phyloP scores from a whole-genome alignment of 2,329 filamentous ascomycete genomes.

The Phialemonium atrogriseum region DNA sequence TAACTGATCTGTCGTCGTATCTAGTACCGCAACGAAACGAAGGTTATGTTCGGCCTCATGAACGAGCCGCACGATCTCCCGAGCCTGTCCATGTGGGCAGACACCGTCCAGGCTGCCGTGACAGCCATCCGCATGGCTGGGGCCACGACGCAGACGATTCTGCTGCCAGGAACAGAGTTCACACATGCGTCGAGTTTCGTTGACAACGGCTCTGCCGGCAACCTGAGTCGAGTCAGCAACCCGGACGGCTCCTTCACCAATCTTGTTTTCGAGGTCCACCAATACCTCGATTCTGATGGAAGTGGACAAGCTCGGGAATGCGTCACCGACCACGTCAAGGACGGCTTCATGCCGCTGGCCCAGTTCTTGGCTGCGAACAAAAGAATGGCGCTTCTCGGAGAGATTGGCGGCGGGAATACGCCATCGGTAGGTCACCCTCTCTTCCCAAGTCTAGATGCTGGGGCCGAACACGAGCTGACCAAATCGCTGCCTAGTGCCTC shows the following conservation, averaged over 20 bases:
- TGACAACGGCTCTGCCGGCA: slow-evolving; percentile 27
- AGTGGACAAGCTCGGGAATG: slow-evolving; percentile 26
- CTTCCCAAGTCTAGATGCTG: too few relatives aligned
- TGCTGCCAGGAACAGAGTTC: slow-evolving; percentile 42
- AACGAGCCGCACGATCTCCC: slow-evolving; percentile 41
- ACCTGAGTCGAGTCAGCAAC: slow-evolving; percentile 30
- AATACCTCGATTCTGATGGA: slow-evolving; percentile 31
- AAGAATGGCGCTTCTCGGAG: slow-evolving; percentile 2
- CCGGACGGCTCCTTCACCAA: slow-evolving; percentile 30
- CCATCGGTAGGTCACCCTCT: too few relatives aligned
- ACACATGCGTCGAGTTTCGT: slow-evolving; percentile 27
- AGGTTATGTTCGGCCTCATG: slow-evolving; percentile 45
- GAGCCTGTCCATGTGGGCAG: slow-evolving; percentile 37
- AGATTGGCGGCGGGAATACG: slow-evolving; percentile 5
- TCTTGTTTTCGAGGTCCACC: slow-evolving; percentile 35
- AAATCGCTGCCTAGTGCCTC: not conserved
- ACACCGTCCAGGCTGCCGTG: slow-evolving; percentile 30
- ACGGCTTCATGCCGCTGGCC: slow-evolving; percentile 3
- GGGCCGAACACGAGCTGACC: too few relatives aligned
- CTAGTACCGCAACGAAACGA: slow-evolving; percentile 34
- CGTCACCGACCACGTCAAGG: slow-evolving; percentile 14
- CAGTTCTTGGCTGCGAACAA: slow-evolving; percentile 2
- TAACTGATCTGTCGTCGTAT: slow-evolving; percentile 10
- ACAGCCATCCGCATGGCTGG: slow-evolving; percentile 20
- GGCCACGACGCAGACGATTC: slow-evolving; percentile 24